Conservation (phyloP, 192 early-diverging fungal species). For the Chytriomyces confervae region DNA sequence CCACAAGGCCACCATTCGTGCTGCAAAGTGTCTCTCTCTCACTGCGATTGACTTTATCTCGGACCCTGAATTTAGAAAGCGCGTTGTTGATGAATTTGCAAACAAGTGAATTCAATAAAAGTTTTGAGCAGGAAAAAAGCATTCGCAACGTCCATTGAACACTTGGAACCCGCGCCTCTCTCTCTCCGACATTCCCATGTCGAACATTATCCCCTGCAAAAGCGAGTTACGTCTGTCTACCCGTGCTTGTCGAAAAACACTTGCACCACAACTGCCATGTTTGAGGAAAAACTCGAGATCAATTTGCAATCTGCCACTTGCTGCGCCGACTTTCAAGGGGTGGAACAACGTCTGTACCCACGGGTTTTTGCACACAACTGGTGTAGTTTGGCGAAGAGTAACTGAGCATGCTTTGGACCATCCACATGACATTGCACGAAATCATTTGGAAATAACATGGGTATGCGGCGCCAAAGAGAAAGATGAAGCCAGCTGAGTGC, state of each 20-base stretch:
- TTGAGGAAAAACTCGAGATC: slow-evolving; percentile 27
- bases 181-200: too few species aligned
- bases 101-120: background rate
- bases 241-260: too few species aligned
- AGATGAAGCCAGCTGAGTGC: slow-evolving; percentile 11
- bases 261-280: slow-evolving; percentile 6
- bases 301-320: background rate
- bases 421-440: slow-evolving; percentile 37
- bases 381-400: too few species aligned
- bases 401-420: slow-evolving; percentile 20
- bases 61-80: slow-evolving; percentile 26
- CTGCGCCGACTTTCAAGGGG: too few species aligned
- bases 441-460: slow-evolving; percentile 28
- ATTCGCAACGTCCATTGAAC: background rate
- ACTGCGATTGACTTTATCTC: slow-evolving; percentile 28
- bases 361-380: background rate
- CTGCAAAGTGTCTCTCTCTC: slow-evolving; percentile 29
- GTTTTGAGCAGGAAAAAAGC: background rate
- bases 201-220: too few species aligned
- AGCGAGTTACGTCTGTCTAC: too few species aligned
- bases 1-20: slow-evolving; percentile 45
- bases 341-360: too few species aligned
- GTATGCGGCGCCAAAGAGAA: slow-evolving; percentile 7
- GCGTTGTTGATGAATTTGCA: slow-evolving; percentile 10
- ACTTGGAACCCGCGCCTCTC: too few species aligned